Evolutionary conservation across 148 eudicot genomes (phyloP), one percentile per base, ranked within the genome.

Genomic region (Silene conica): DNA sequence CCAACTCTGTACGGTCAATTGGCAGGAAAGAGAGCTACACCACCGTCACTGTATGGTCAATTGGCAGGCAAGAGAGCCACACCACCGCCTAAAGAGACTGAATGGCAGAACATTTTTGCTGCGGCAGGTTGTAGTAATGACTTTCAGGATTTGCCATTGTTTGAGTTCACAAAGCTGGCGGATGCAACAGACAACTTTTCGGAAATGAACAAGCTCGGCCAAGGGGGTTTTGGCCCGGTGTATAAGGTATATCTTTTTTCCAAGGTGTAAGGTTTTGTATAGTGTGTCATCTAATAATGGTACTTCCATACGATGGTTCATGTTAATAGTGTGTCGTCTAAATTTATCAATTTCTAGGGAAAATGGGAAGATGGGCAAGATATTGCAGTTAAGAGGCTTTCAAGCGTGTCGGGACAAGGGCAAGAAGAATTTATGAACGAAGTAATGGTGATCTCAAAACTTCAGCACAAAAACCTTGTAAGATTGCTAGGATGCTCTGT

Each of bases 181-280:
- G 43, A 13, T 59, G 81, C 86, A 54, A 77, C 89, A 43, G 71
- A 83, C 23, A 28, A 79, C 60, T 86, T 86, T 38, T 45, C 61
- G 0, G 55, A 14, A 20, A 72, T 19, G 7, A 83, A 86, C 71
- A 83, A 81, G 81, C 81, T 86, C 22, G 89, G 89, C 8, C 66
- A 75, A 79, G 86, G 89, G 6, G 86, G 89, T 19, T 86, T 86
- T 46, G 86, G 89, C 72, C 71, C 81, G 0, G 86, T 86, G 26
- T 86, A 79, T 38, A 77, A 75, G 85, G 86, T 86, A 74, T 67
- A n/a, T 65, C 19, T 64, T 34, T 16, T 64, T 28, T 64, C 19
- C 18, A 54, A 54, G 19, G 15, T 54, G n/a, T 54, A 16, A 54
- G 58, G 41, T 5, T 5, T 34, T 34, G 5, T 34, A 34, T 5